Evolutionary conservation across 108 stramenopile species (phyloP).

Genomic region (Hondaea fermentalgiana): DNA sequence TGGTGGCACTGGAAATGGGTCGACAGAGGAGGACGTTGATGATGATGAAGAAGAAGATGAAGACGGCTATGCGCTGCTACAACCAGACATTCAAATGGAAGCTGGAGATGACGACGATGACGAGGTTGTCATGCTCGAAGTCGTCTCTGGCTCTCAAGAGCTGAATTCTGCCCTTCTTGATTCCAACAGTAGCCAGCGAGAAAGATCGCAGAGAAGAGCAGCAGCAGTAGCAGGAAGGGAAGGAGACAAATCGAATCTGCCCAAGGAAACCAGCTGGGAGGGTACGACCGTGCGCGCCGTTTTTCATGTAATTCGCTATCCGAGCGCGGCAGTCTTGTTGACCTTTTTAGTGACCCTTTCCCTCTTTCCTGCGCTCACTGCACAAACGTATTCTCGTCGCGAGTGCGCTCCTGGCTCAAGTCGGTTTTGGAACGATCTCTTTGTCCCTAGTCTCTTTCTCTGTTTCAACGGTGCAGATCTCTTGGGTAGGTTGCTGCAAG

Average conservation of each 20-base stretch:
- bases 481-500: background rate
- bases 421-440: constrained; percentile 22
- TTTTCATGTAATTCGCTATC: background rate
- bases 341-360: background rate
- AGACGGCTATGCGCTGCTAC: too few species aligned
- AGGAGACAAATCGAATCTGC: background rate
- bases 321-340: background rate
- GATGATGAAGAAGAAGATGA: background rate
- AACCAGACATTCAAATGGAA: background rate
- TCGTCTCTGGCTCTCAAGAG: background rate
- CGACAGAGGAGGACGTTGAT: too few species aligned
- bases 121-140: background rate
- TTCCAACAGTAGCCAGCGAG: background rate
- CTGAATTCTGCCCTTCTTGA: background rate
- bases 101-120: background rate
- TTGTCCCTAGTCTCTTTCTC: constrained; percentile 19
- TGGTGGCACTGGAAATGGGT: background rate
- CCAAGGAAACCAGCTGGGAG: background rate
- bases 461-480: constrained; percentile 18
- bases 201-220: background rate
- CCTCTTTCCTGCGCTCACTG: background rate
- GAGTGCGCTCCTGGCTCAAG: background rate
- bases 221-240: background rate
- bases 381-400: background rate
- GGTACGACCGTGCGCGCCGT: background rate